A percentile compares a stretch with the other conserved stretches of the same genome.
phyloP scores from a whole-genome alignment of 2,329 filamentous ascomycete genomes.

The Colletotrichum kahawae region DNA sequence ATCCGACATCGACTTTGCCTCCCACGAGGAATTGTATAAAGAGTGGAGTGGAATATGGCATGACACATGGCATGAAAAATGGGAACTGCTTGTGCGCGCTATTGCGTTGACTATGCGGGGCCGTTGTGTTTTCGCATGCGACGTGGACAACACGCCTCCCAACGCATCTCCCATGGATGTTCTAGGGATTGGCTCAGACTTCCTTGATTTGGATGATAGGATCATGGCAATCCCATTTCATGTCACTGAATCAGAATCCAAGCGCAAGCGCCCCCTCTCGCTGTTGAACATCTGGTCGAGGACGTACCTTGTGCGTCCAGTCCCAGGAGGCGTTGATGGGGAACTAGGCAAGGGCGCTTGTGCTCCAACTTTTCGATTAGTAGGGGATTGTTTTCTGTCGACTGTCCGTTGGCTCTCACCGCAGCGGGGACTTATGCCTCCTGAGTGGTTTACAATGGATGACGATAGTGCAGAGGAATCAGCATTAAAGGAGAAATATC shows the following conservation, averaged over 20 bases:
- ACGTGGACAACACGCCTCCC: not conserved
- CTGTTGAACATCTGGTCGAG: not conserved
- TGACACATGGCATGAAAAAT: not conserved
- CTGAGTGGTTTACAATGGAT: not conserved
- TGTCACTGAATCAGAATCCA: not conserved
- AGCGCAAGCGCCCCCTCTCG: not conserved
- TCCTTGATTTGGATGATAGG: not conserved
- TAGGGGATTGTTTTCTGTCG: not conserved
- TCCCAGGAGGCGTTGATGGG: fast-evolving
- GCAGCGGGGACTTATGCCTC: not conserved
- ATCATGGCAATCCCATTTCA: not conserved
- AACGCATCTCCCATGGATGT: not conserved
- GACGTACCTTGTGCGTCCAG: not conserved
- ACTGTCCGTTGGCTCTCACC: not conserved
- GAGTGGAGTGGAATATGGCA: not conserved
- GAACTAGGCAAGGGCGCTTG: not conserved
- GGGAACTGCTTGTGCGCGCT: not conserved
- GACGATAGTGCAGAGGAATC: not conserved
- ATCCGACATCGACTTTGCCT: not conserved
- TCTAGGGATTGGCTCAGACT: not conserved
- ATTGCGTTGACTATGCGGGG: not conserved
- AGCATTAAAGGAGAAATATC: not conserved
- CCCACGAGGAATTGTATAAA: not conserved
- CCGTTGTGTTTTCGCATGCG: not conserved
- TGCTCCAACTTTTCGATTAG: not conserved